phyloP scores from a whole-genome alignment of 1,139 yeast genomes.

The Geotrichum phurueaensis region DNA sequence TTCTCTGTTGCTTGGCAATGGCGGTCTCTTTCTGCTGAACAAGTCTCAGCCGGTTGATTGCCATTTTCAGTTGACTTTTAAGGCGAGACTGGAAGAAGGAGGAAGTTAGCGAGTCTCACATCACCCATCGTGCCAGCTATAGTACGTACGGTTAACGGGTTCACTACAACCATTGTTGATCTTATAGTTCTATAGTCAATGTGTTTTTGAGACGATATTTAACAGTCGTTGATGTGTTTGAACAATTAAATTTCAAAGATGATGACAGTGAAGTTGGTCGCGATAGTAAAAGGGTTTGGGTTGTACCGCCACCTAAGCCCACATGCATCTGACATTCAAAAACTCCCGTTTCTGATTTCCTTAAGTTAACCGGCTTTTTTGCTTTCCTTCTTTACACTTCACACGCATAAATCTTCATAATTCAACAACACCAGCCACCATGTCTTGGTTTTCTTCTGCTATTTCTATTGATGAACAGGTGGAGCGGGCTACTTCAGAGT shows the following conservation, averaged over 20 bases:
- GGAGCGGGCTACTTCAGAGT: conserved; percentile 76
- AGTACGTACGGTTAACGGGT: conserved; percentile 21
- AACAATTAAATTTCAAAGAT: not conserved
- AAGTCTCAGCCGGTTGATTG: conserved; percentile 70
- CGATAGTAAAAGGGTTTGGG: conserved; percentile 2
- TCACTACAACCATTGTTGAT: conserved; percentile 16
- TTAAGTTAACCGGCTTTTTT: not conserved
- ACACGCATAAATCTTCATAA: not conserved
- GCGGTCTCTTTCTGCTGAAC: conserved; percentile 81
- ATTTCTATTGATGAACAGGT: conserved; percentile 59
- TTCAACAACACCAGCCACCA: not conserved
- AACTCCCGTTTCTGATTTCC: not conserved
- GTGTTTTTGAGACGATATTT: not conserved
- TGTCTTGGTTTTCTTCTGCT: conserved; percentile 56
- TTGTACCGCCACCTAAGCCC: not conserved
- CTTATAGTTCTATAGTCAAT: not conserved
- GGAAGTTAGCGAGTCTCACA: not conserved
- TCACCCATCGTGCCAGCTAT: not conserved
- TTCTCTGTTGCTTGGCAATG: conserved; percentile 70
- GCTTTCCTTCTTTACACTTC: not conserved
- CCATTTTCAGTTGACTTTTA: conserved; percentile 71
- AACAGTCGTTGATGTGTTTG: not conserved
- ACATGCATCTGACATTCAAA: not conserved
- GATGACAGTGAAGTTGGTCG: not conserved
- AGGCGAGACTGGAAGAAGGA: conserved; percentile 39